Evolutionary conservation across 2,329 filamentous ascomycete species (phyloP), one percentile per base, ranked within the genome.

Genomic region (Pseudonectria buxi): DNA sequence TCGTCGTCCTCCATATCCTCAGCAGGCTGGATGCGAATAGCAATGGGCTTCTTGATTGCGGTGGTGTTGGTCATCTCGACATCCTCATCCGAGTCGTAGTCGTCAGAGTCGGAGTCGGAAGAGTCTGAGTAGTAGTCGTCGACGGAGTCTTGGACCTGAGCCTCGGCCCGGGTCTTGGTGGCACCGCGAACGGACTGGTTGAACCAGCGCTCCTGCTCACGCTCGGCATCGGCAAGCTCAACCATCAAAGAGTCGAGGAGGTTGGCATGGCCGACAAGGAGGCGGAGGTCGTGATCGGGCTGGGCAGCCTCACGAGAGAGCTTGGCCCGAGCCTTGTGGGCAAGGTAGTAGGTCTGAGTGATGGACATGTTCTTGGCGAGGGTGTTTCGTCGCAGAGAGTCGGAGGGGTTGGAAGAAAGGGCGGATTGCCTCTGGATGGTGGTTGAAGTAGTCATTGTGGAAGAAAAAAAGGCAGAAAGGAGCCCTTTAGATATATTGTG

Each of bases 341-440:
- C 92, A 55, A 96, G 83, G 72, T 87, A 95, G 83, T 96, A 98
- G 44, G 90, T 96, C 69, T 95, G 88, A 18, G 90, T 94, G 70
- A 96, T 83, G 62, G 85, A 94, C 92, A 96, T 96, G 69, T 83
- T 89, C 67, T 88, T 85, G 69, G 83, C 74, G 47, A 67, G 63
- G 33, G 68, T 49, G 39, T 48, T 36, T 31, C 55, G 54, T 43
- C 50, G 49, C 36, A 58, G 53, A 44, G 56, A 49, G 39, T 44
- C 36, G 28, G 39, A 26, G 32, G 14, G 34, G 40, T n/a, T 29
- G 33, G 49, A 38, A 46, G 47, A 40, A 41, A 47, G 42, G 48
- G 47, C 42, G 37, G 49, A 34, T 42, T 51, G 51, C 49, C 49
- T 51, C 24, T 50, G 42, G 28, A 43, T 42, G 26, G 45, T 41